Evolutionary conservation across 2,329 filamentous ascomycete genomes (phyloP).

Genomic region (Aspergillus awamori): DNA sequence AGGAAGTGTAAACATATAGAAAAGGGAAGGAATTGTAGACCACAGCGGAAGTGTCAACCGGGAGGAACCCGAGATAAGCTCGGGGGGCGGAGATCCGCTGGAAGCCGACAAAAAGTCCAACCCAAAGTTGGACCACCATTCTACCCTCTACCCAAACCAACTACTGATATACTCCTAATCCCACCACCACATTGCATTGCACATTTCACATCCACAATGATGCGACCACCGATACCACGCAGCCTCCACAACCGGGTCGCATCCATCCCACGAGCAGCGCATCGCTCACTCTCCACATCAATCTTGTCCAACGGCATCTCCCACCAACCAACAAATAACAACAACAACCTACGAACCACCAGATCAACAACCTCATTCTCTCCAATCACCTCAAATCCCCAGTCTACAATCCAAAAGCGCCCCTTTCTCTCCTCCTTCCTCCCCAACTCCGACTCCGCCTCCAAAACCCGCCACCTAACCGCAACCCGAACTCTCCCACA

Average conservation of each 20-base stretch:
- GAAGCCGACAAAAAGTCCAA: constrained; percentile 5
- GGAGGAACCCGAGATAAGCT: not conserved
- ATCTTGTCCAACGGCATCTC: not conserved
- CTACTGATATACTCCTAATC: not conserved
- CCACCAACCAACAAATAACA: not conserved
- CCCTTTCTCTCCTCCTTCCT: constrained; percentile 1
- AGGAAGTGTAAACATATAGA: not conserved
- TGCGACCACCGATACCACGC: constrained; percentile 5
- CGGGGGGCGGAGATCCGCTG: not conserved
- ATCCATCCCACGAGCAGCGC: not conserved
- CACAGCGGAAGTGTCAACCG: not conserved
- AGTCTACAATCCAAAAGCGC: not conserved
- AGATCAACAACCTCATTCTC: not conserved
- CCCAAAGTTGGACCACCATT: not conserved
- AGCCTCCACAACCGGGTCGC: not conserved
- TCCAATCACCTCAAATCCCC: not conserved
- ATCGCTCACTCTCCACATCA: constrained; percentile 3
- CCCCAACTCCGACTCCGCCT: constrained; percentile 18
- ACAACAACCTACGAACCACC: not conserved
- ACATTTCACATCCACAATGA: constrained; percentile 9
- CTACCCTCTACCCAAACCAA: not conserved
- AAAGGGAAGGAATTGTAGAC: not conserved
- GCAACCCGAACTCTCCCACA: constrained; percentile 79
- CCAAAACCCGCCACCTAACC: constrained; percentile 66
- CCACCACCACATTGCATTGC: not conserved